Base-by-base conservation (phyloP, 441 rosid species). In the Biscutella auriculata region DNA sequence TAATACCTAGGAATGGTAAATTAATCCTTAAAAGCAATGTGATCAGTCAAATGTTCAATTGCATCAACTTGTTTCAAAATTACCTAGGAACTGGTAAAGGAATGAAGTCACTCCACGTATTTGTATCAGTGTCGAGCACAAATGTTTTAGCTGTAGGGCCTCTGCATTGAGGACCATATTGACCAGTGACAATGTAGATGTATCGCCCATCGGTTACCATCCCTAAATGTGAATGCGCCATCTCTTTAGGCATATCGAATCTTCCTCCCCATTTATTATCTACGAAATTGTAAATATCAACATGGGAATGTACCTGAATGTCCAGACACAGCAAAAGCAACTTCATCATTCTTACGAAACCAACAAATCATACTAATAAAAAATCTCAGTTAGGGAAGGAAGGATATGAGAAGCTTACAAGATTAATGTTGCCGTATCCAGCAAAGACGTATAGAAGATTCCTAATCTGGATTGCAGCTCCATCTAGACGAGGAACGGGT, bases 191-290 rank as follows among this genome's bases (percentile, higher is more conserved):
- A 29, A 86, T 62, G 60, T 88, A 93, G 26, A 93, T 84, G 68
- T 79, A 89, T 62, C 95, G 68, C 63, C 97, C 97, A 76, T 93
- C 97, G 0, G 96, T 83, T 14, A 76, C 97, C 97, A 93, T 89
- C 67, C 96, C 98, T 73, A 93, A 85, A 66, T 93, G 97, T 8
- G 98, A 93, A 77, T 93, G 96, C 6, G 97, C 96, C 98, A 93
- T 93, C 72, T 88, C 95, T 73, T 85, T 88, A 1, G 95, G 97
- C 95, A 88, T 93, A 72, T 82, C 87, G 67, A 88, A 84, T 73
- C 90, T 78, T 52, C 77, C 88, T 76, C 84, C 85, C 95, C 98
- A 93, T 19, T 81, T 74, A 53, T 87, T 84, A 73, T 78, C 82
- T 2, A 77, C 63, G 68, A 93, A 86, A 65, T 87, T 87, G 77